phyloP scores from a whole-genome alignment of 768 basidiomycete species.

The Rhodotorula diobovata region DNA sequence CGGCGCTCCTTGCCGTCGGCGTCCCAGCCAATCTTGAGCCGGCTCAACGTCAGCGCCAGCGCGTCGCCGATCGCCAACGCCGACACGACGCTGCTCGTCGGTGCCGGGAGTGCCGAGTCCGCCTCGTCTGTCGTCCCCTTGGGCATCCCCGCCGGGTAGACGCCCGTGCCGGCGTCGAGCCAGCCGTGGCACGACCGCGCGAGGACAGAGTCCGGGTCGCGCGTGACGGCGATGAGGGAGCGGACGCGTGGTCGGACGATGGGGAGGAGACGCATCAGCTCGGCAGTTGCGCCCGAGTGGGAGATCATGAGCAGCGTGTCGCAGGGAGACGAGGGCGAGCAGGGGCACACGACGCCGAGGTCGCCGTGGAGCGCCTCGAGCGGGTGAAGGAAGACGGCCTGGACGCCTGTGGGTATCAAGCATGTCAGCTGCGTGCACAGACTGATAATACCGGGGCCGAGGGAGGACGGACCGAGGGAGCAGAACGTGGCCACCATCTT shows the following conservation, averaged over 20 bases:
- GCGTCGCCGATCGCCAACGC: constrained; percentile 42
- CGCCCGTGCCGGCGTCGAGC: constrained; percentile 40
- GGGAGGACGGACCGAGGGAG: constrained; percentile 38
- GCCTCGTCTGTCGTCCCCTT: constrained; percentile 41
- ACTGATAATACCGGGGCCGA: too few species aligned
- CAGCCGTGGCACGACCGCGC: constrained; percentile 35
- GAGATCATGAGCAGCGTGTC: constrained; percentile 43
- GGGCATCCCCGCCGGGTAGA: constrained; percentile 24
- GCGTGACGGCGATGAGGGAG: constrained; percentile 40
- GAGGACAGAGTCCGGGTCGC: constrained; percentile 39
- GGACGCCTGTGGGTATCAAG: constrained; percentile 34
- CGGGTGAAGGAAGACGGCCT: constrained; percentile 41
- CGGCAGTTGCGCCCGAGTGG: constrained; percentile 43
- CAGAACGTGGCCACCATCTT: constrained; percentile 44
- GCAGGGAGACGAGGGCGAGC: constrained; percentile 28
- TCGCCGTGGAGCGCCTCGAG: constrained; percentile 44
- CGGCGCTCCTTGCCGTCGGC: constrained; percentile 37
- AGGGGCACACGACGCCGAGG: constrained; percentile 41
- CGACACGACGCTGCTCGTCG: constrained; percentile 40
- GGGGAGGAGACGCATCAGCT: constrained; percentile 41
- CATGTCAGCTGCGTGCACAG: not conserved
- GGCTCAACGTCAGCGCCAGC: constrained; percentile 36
- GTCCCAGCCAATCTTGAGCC: constrained; percentile 39
- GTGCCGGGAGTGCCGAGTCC: constrained; percentile 41
- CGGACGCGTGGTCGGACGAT: constrained; percentile 36